Conservation (phyloP, 352 stramenopile genomes). For the Pythium myriotylum region DNA sequence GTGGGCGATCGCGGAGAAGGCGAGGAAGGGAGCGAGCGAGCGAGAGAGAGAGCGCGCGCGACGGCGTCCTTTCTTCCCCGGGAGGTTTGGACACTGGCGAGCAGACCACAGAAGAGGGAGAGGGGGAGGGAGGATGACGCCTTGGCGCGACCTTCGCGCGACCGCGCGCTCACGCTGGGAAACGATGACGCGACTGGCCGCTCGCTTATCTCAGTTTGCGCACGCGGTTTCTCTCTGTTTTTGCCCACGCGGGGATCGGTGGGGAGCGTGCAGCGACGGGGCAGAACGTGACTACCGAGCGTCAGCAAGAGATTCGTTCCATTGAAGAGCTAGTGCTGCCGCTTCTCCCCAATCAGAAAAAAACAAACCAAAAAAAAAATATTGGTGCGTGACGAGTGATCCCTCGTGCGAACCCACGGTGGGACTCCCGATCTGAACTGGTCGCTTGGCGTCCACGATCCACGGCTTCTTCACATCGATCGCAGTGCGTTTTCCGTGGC, state of each 20-base stretch:
- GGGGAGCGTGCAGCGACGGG: background rate
- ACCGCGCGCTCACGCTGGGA: slow-evolving; percentile 8
- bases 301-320: background rate
- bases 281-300: background rate
- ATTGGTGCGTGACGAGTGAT: too few species aligned
- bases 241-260: too few species aligned
- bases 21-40: too few species aligned
- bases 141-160: slow-evolving; percentile 14
- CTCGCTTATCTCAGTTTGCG: background rate
- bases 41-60: too few species aligned
- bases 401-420: too few species aligned
- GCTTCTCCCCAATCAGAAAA: background rate
- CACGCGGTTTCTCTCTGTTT: too few species aligned
- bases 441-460: too few species aligned
- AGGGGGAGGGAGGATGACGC: background rate
- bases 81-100: slow-evolving; percentile 6
- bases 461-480: too few species aligned
- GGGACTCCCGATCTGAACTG: too few species aligned
- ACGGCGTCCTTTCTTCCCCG: too few species aligned
- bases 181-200: background rate
- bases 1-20: too few species aligned
- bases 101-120: background rate
- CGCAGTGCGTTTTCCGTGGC: too few species aligned
- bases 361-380: background rate
- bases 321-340: background rate